Percentiles rank a stretch among this genome's conserved stretches.
phyloP scores from a whole-genome alignment of 2,329 filamentous ascomycete genomes.

The Cadophora malorum region DNA sequence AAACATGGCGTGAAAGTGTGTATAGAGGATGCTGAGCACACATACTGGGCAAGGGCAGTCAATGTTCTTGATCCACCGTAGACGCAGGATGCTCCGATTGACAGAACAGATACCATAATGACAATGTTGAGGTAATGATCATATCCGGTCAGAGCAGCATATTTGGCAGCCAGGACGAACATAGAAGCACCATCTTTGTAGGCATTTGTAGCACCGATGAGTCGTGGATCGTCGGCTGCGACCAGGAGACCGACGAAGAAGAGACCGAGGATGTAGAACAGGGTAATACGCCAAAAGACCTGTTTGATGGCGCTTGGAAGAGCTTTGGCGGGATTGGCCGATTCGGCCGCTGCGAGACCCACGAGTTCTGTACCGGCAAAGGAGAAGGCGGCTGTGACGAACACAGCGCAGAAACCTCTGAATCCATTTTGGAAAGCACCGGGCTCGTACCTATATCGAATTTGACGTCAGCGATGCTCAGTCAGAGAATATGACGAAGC shows the following conservation, averaged over 20 bases:
- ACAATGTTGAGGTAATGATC: not conserved
- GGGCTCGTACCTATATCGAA: not conserved
- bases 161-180: slow-evolving; percentile 17
- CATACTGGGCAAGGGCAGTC: slow-evolving; percentile 17
- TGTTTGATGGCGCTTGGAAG: slow-evolving; percentile 87
- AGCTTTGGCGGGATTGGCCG: slow-evolving; percentile 76
- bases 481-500: not conserved
- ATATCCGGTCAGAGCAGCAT: not conserved
- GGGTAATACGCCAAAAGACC: slow-evolving; percentile 89
- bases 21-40: not conserved
- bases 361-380: slow-evolving; percentile 80
- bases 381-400: slow-evolving; percentile 76
- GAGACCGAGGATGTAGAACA: slow-evolving; percentile 88
- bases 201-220: not conserved
- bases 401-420: slow-evolving; percentile 77
- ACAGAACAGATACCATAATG: slow-evolving; percentile 11
- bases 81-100: slow-evolving; percentile 6
- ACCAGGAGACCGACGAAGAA: slow-evolving; percentile 47
- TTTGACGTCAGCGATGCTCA: not conserved
- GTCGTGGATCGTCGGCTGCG: not conserved
- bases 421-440: slow-evolving; percentile 77
- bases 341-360: slow-evolving; percentile 77
- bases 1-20: not conserved
- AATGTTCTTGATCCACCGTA: slow-evolving; percentile 13
- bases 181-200: slow-evolving; percentile 12